Evolutionary conservation across 163 green algal genomes (phyloP), one percentile per base, ranked within the genome.

Genomic region (Chloroidium sp.): DNA sequence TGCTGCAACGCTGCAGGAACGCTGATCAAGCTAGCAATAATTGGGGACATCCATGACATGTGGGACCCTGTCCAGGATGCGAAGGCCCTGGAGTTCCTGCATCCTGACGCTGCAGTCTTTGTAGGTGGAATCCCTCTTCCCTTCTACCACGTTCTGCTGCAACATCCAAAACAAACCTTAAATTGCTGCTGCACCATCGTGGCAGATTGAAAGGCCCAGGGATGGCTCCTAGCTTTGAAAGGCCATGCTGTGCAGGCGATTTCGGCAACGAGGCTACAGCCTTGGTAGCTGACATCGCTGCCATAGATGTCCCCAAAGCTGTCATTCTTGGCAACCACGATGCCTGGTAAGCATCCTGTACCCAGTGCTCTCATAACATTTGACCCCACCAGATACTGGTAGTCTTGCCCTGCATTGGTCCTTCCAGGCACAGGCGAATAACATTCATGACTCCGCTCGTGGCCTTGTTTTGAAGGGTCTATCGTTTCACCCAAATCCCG

Each of bases 251-350:
- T 95, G 82, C 95, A n/a, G 92, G 92, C 0, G 92, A 95, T 79
- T 91, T 96, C 79, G 92, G 92, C 0, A 90, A 95, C 69, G 91
- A 95, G 75, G 74, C 87, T 68, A 84, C 91, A 59, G 61, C 78
- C 14, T 72, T 95, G 0, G 87, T 95, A 1, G 58, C 77, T 62
- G 69, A 81, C 61, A 83, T 94, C 0, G 82, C 89, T 0, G 13
- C 36, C 10, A 57, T 90, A 59, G 0, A 0, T 3, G 13, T 3
- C 10, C 76, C 36, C 1, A 93, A 91, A 59, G 88, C 87, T 0
- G 86, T 92, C 36, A 88, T 94, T 1, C 81, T 96, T 4, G 92
- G 92, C 58, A 96, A 96, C 81, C 92, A 96, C 80, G 92, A 96
- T 75, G 90, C 90, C 0, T 95, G 90, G 91, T 92, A 62, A 61